Evolutionary conservation across 371 early-diverging fungal species (phyloP).

Genomic region (Syncephalastrum monosporum): DNA sequence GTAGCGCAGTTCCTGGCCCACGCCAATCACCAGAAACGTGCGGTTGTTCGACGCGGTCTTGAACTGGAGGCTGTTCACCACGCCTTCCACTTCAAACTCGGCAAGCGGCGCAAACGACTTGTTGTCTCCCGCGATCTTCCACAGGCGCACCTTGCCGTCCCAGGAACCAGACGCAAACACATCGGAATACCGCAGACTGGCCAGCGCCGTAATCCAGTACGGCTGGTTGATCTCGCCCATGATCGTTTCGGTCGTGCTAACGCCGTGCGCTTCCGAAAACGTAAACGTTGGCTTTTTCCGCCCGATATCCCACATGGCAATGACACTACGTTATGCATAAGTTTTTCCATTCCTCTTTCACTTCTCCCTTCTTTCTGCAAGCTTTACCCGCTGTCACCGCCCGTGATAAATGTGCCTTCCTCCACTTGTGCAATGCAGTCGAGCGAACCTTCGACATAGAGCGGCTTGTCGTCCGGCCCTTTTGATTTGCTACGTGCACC

Average conservation of each 20-base stretch:
- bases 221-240: constrained; percentile 50
- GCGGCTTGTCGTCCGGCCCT: constrained; percentile 17
- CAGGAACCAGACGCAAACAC: constrained; percentile 90
- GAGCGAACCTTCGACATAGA: constrained; percentile 70
- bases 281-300: constrained; percentile 91
- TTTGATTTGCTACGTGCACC: constrained; percentile 62
- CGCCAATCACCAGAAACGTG: constrained; percentile 68
- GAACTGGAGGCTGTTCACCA: constrained; percentile 54
- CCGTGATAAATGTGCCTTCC: constrained; percentile 87
- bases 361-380: neutral
- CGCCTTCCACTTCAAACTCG: constrained; percentile 56
- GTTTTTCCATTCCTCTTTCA: too few relatives aligned
- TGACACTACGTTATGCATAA: constrained; percentile 18
- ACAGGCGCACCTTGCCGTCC: constrained; percentile 86
- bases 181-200: constrained; percentile 82
- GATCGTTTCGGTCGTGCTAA: constrained; percentile 35
- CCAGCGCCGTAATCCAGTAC: constrained; percentile 86
- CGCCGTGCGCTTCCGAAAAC: constrained; percentile 77
- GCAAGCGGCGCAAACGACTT: constrained; percentile 63
- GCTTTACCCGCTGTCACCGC: constrained; percentile 82
- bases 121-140: constrained; percentile 77
- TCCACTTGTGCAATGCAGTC: constrained; percentile 90
- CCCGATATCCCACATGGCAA: constrained; percentile 88
- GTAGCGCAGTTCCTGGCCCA: constrained; percentile 85
- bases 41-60: constrained; percentile 50